Percentiles rank a stretch among this genome's conserved stretches.
Evolutionary conservation across 2,329 filamentous ascomycete species (phyloP).

Genomic region (Sphaerostilbella broomeana): DNA sequence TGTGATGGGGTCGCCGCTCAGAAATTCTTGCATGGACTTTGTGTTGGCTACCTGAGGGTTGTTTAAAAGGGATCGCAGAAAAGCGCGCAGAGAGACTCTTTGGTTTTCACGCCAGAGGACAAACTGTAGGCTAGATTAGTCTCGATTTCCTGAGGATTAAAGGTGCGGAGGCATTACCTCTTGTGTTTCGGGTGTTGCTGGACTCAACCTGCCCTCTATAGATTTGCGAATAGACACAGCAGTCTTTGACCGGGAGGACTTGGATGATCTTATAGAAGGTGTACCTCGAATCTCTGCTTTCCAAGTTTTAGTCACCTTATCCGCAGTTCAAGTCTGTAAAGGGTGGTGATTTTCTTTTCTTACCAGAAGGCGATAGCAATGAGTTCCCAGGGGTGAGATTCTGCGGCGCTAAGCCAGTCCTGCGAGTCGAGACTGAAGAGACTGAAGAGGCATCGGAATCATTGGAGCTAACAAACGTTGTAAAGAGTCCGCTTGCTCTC

Average conservation of each 20-base stretch:
- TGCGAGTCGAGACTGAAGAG: constrained; percentile 70
- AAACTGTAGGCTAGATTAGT: constrained; percentile 36
- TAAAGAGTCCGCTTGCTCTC: constrained; percentile 52
- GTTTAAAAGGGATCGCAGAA: constrained; percentile 76
- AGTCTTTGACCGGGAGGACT: constrained; percentile 23
- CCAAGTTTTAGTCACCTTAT: not conserved
- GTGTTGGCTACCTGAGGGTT: constrained; percentile 80
- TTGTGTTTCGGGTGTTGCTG: constrained; percentile 18
- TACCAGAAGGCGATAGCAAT: constrained; percentile 25
- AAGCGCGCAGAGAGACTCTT: constrained; percentile 83
- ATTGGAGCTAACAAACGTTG: constrained; percentile 45
- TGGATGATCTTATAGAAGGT: constrained; percentile 27
- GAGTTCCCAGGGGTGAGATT: constrained; percentile 16
- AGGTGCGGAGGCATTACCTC: constrained; percentile 18
- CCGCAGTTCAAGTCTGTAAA: not conserved
- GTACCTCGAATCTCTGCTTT: constrained; percentile 13
- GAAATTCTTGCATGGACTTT: constrained; percentile 76
- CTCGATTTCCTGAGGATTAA: not conserved
- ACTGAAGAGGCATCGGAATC: constrained; percentile 75
- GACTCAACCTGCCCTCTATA: constrained; percentile 26
- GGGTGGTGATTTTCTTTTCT: not conserved
- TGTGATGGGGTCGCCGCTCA: constrained; percentile 65
- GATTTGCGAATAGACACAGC: constrained; percentile 27
- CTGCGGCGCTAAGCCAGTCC: constrained; percentile 33
- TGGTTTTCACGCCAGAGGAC: constrained; percentile 80